phyloP scores from a whole-genome alignment of 2,329 filamentous ascomycete species.

The Paecilomyces fulvus region DNA sequence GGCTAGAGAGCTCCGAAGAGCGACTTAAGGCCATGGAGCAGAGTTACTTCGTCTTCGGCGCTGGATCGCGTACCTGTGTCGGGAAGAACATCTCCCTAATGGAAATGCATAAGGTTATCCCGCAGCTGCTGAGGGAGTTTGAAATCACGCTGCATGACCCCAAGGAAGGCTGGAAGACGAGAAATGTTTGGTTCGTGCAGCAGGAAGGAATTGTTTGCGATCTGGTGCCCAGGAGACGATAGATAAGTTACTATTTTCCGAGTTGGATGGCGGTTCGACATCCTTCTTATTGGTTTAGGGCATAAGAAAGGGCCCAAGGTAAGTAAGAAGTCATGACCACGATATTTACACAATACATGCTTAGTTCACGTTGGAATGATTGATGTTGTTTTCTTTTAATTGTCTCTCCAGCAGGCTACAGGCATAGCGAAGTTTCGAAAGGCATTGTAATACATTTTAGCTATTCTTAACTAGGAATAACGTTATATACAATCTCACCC shows the following conservation, averaged over 20 bases:
- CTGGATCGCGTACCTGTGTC: constrained; percentile 15
- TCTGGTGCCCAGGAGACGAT: neutral
- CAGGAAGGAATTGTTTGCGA: constrained; percentile 14
- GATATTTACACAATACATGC: too few relatives aligned
- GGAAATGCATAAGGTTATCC: constrained; percentile 19
- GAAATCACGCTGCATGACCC: constrained; percentile 8
- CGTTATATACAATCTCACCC: too few relatives aligned
- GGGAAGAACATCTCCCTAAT: constrained; percentile 18
- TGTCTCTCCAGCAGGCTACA: too few relatives aligned
- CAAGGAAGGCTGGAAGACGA: constrained; percentile 7
- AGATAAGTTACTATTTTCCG: neutral
- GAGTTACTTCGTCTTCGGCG: constrained; percentile 11
- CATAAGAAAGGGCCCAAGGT: too few relatives aligned
- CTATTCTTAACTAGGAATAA: too few relatives aligned
- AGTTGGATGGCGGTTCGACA: too few relatives aligned
- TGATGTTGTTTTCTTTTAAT: too few relatives aligned
- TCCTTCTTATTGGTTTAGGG: too few relatives aligned
- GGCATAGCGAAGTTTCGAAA: too few relatives aligned
- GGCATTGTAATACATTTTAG: too few relatives aligned
- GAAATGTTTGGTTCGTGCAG: constrained; percentile 14
- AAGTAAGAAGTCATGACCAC: too few relatives aligned
- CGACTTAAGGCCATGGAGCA: constrained; percentile 11
- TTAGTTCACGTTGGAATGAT: too few relatives aligned
- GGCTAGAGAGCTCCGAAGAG: constrained; percentile 14
- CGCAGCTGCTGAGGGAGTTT: constrained; percentile 13